A percentile compares a stretch with the other conserved stretches of the same genome.
Conservation (phyloP, 257 asterid species). For the Plantago ovata region DNA sequence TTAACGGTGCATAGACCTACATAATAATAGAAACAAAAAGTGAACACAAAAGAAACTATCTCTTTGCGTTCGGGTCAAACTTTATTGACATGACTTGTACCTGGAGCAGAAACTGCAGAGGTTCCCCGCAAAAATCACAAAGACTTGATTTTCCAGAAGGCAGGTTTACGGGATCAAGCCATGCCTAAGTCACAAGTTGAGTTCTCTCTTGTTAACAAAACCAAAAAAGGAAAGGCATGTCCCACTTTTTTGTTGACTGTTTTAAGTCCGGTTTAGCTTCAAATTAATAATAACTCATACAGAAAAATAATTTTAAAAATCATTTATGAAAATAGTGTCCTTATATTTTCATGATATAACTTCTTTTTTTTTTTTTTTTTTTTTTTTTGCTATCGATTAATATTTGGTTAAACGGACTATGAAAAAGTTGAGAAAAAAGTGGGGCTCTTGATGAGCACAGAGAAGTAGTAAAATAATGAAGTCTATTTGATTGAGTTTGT, state of each 20-base stretch:
- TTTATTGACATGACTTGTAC: slow-evolving; percentile 30
- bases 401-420: no score
- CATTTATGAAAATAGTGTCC: no score
- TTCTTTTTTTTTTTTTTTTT: no score
- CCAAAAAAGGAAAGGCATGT: not conserved
- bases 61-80: not conserved
- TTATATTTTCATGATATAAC: no score
- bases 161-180: slow-evolving; percentile 86
- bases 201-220: not conserved
- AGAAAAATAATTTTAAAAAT: no score
- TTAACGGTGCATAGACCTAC: slow-evolving; percentile 87
- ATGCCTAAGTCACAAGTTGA: slow-evolving; percentile 50
- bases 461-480: not conserved
- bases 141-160: slow-evolving; percentile 53
- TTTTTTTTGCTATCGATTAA: no score
- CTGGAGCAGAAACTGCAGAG: slow-evolving; percentile 94
- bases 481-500: not conserved
- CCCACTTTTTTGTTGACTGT: no score
- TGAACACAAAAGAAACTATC: not conserved
- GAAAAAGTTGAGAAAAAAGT: not conserved
- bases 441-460: not conserved
- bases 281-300: no score
- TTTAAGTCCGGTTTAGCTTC: no score
- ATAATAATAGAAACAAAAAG: slow-evolving; percentile 12
- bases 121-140: slow-evolving; percentile 80